These are phyloP conservation scores for Cystobasidium onofrii DNA, from an alignment of 768 basidiomycete species.

Conservation along the genomic window DNA sequence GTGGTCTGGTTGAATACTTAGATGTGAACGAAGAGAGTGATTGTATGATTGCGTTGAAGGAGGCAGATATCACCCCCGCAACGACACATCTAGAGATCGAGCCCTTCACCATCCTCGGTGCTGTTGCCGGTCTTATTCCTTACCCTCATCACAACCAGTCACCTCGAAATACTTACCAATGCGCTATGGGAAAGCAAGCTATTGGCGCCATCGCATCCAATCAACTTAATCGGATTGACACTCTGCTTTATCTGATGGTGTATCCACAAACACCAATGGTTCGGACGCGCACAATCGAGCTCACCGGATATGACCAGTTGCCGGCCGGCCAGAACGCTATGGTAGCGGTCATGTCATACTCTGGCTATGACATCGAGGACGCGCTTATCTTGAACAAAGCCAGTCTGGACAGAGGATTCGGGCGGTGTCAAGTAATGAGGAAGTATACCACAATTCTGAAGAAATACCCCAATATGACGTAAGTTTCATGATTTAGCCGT, in stretches of 20 bases:
- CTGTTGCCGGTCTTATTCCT: conserved; percentile 94
- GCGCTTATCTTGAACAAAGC: conserved; percentile 94
- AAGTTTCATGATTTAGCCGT: conserved; percentile 48
- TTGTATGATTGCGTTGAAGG: conserved; percentile 88
- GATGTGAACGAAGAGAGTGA: conserved; percentile 99
- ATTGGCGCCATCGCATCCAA: conserved; percentile 98
- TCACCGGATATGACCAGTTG: conserved; percentile 89
- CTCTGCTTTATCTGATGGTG: conserved; percentile 89
- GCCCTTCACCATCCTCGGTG: conserved; percentile 93
- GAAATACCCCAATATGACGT: conserved; percentile 96
- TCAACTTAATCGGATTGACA: conserved; percentile 94
- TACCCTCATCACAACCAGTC: conserved; percentile 99
- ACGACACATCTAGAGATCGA: conserved; percentile 98
- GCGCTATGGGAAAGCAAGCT: conserved; percentile 99
- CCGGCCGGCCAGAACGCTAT: conserved; percentile 98
- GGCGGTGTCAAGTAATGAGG: conserved; percentile 90
- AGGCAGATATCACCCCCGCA: conserved; percentile 65
- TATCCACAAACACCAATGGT: conserved; percentile 99
- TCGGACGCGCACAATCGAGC: conserved; percentile 94
- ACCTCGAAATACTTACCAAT: conserved; percentile 97
- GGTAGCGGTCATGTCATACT: conserved; percentile 98
- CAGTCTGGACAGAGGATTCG: conserved; percentile 92
- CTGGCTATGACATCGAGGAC: conserved; percentile 99
- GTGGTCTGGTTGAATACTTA: conserved; percentile 91
- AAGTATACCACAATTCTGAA: conserved; percentile 90